Evolutionary conservation across 768 basidiomycete genomes (phyloP), one percentile per base, ranked within the genome.

Genomic region (Dendrothele bispora): DNA sequence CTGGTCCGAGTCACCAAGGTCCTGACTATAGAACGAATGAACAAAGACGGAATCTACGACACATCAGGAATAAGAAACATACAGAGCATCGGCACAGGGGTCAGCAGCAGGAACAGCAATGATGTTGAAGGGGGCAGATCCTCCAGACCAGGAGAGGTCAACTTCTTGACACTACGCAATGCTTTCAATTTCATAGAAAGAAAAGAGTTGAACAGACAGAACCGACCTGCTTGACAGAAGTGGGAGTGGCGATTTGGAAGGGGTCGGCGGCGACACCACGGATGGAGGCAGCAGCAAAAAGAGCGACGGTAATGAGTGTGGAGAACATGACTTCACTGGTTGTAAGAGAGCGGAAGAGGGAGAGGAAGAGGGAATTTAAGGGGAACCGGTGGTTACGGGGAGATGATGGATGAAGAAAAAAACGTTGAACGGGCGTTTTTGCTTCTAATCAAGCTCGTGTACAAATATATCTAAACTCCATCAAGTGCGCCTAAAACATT

Each of bases 251-350:
- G 57, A 89, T 69, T 60, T 55, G 88, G 77, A 17, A 67, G 71
- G 32, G 27, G n/a, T 27, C 17, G 49, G 87, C 83, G 45, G 77
- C 55, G 46, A 71, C 82, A 60, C 69, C 70, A 53, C 61, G 71
- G 59, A 80, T 56, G 64, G 76, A 75, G 63, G 83, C 69, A 55
- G 72, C 61, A 60, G 77, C 66, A 72, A 89, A 68, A 83, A 90
- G 79, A 59, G 85, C 74, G 70, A 80, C 62, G 51, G 78, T 76
- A 88, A 88, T 43, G 87, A 91, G 68, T 70, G 89, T 87, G 72
- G 80, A 34, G 78, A 83, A 83, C 89, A 91, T 91, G 68, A n/a
- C 65, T 78, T 67, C 55, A 51, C 54, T 39, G 28, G n/a, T 26
- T 38, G 45, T 41, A 55, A 51, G 50, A 15, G 43, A 27, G 22